Conservation (phyloP, 495 filamentous ascomycete genomes). For the Penicillium crystallinum region DNA sequence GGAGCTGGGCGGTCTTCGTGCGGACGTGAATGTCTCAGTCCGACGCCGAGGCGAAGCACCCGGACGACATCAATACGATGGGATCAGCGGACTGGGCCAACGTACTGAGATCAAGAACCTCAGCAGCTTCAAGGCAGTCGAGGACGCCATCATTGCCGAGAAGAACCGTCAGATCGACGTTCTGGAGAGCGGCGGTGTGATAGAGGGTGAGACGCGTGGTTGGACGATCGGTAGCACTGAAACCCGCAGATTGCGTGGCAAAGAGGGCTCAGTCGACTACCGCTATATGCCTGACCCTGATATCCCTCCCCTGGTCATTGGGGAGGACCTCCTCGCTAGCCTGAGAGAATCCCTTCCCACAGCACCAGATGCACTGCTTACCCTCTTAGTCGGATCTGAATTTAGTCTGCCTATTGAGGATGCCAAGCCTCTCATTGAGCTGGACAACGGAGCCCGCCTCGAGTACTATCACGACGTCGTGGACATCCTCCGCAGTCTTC, state of each 20-base stretch:
- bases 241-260: conserved; percentile 71
- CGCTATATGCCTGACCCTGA: conserved; percentile 98
- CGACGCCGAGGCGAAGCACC: conserved; percentile 45
- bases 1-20: conserved; percentile 86
- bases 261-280: conserved; percentile 97
- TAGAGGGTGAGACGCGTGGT: conserved; percentile 87
- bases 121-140: conserved; percentile 87
- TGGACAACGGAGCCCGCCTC: conserved; percentile 74
- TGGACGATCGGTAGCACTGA: conserved; percentile 81
- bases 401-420: conserved; percentile 78
- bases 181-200: conserved; percentile 68
- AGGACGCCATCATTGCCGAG: conserved; percentile 89
- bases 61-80: conserved; percentile 46
- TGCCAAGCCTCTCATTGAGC: conserved; percentile 69
- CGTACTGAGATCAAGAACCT: conserved; percentile 98
- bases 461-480: conserved; percentile 80
- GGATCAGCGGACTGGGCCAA: conserved; percentile 64
- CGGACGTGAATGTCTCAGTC: conserved; percentile 94
- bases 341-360: conserved; percentile 56
- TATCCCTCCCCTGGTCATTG: conserved; percentile 72
- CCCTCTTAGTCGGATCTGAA: conserved; percentile 45
- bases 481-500: conserved; percentile 43
- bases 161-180: conserved; percentile 79
- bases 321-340: conserved; percentile 58
- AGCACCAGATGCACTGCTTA: conserved; percentile 64